Base-by-base conservation (phyloP, 495 filamentous ascomycete genomes). In the Trichoderma asperelloides region DNA sequence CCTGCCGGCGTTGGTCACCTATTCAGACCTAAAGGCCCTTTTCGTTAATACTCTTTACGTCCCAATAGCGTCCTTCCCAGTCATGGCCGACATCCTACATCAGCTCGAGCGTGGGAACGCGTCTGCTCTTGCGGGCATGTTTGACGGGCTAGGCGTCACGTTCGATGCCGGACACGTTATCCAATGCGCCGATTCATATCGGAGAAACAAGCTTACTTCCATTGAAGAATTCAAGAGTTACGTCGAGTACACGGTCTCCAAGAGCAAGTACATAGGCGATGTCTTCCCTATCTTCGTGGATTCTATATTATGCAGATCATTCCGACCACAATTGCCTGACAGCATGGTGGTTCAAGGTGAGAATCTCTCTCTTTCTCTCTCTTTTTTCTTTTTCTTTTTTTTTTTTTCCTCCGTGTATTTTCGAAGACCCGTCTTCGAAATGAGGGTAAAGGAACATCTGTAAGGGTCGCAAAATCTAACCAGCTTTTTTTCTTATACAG, bases 1-100 rank as follows among this genome's bases (percentile, higher is more conserved):
- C 66, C 6, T 75, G 7, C 81, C 81, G 15, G 78, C 83, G 47
- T 69, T 84, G 21, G 76, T 80, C 2, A 84, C 81, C 2, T 81
- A 78, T 73, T 80, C 80, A 1, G 82, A 84, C 68, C 62, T 71
- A 11, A 69, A 71, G 51, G 65, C 64, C 18, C 65, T 69, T 63
- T 65, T 71, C 33, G 21, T 71, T 11, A 67, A 65, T 37, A 40
- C 65, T 43, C 5, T 66, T 11, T 71, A 71, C 62, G 51, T n/a
- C 18, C 70, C 70, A 28, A n/a, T 68, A 39, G 49, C 63, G 12
- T 67, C 62, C 28, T 71, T 71, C 60, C 70, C 70, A 28, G 45
- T 13, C 25, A 62, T 71, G 63, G 70, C 70, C 39, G 68, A 71
- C 7, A 57, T 62, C 37, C 63, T 71, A 40, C 63, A 65, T 39